phyloP scores from a whole-genome alignment of 2,329 filamentous ascomycete genomes.

The Colletotrichum euphorbiae region DNA sequence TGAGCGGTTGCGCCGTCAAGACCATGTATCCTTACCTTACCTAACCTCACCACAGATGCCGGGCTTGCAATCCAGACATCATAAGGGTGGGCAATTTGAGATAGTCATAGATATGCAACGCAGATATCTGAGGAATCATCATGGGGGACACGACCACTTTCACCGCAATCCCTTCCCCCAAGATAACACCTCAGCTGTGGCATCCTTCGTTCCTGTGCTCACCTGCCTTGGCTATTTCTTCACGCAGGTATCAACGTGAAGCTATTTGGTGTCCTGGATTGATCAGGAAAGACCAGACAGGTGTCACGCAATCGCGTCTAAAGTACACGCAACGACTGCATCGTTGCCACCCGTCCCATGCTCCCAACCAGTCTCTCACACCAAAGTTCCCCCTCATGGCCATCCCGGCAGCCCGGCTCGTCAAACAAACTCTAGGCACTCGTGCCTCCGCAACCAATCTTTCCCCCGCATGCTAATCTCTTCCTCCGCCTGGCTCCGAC shows the following conservation, averaged over 20 bases:
- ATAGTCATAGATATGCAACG: constrained; percentile 6
- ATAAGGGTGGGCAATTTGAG: neutral
- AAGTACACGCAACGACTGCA: constrained; percentile 8
- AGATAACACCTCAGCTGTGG: constrained; percentile 3
- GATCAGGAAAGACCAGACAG: neutral
- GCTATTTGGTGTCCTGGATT: neutral
- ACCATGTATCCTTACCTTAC: constrained; percentile 16
- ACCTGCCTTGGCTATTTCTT: neutral
- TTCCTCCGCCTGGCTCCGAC: constrained; percentile 5
- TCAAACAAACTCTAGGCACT: neutral
- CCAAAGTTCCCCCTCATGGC: neutral
- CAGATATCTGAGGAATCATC: constrained; percentile 21
- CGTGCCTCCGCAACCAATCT: constrained; percentile 26
- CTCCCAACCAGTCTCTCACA: neutral
- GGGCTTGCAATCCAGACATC: neutral
- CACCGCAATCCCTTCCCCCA: neutral
- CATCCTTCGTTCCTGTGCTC: neutral
- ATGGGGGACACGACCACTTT: constrained; percentile 11
- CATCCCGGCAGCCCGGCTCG: neutral
- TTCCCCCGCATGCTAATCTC: constrained; percentile 35
- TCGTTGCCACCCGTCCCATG: constrained; percentile 9
- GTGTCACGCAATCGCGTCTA: neutral
- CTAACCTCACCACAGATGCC: neutral
- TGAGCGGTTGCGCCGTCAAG: constrained; percentile 9
- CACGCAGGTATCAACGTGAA: neutral